These are phyloP conservation scores for Centaurea solstitialis DNA, from an alignment of 129 eudicot species.

Conservation along the genomic window DNA sequence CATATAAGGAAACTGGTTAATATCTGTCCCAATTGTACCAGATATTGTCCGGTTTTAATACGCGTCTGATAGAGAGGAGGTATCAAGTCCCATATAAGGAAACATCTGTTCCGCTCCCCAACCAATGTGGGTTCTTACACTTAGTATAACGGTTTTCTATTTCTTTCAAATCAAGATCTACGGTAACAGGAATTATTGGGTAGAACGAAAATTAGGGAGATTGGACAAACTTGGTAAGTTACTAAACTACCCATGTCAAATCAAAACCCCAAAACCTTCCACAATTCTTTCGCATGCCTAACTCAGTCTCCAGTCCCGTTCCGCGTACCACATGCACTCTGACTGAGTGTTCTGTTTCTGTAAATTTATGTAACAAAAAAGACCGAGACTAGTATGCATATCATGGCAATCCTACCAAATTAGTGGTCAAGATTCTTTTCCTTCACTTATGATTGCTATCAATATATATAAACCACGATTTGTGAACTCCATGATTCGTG, in stretches of 20 bases:
- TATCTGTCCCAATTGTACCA: too few species aligned
- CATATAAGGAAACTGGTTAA: too few species aligned
- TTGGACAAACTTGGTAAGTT: not conserved
- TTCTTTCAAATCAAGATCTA: not conserved
- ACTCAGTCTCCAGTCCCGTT: not conserved
- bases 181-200: not conserved
- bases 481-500: too few species aligned
- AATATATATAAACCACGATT: not conserved
- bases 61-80: too few species aligned
- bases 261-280: not conserved
- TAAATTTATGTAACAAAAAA: not conserved
- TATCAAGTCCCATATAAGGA: too few species aligned
- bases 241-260: not conserved
- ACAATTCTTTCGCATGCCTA: not conserved
- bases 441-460: not conserved
- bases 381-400: not conserved
- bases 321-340: not conserved
- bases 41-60: too few species aligned
- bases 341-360: not conserved
- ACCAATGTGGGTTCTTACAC: too few species aligned
- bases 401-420: not conserved
- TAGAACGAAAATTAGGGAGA: not conserved
- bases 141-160: not conserved
- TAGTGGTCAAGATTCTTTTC: not conserved
- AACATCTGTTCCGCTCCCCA: too few species aligned